Conservation (phyloP, 2,329 filamentous ascomycete species). For the Aspergillus ochraceus region DNA sequence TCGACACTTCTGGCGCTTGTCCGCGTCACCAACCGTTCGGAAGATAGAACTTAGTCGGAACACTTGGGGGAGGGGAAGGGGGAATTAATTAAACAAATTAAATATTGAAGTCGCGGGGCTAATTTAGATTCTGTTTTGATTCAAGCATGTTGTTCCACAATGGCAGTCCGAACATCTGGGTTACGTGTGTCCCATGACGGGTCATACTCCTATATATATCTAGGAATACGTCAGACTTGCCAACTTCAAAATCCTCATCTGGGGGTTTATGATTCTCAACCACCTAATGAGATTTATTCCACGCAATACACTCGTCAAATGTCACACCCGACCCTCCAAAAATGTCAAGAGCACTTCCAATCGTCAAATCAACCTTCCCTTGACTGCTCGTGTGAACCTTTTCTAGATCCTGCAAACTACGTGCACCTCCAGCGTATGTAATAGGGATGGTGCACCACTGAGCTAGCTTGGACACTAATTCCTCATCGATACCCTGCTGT, state of each 20-base stretch:
- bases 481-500: slow-evolving; percentile 85
- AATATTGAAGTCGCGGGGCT: too few species aligned
- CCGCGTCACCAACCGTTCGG: not conserved
- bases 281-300: slow-evolving; percentile 62
- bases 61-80: not conserved
- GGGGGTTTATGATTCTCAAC: not conserved
- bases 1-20: not conserved
- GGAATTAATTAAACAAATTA: not conserved
- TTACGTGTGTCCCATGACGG: too few species aligned
- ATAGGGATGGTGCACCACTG: slow-evolving; percentile 90
- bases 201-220: too few species aligned
- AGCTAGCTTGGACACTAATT: slow-evolving; percentile 73
- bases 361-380: slow-evolving; percentile 87
- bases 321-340: slow-evolving; percentile 87
- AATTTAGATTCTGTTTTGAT: too few species aligned
- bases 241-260: not conserved
- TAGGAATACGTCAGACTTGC: too few species aligned
- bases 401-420: slow-evolving; percentile 77
- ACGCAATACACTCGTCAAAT: slow-evolving; percentile 84
- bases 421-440: slow-evolving; percentile 94
- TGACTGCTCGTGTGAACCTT: slow-evolving; percentile 74
- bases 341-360: slow-evolving; percentile 92
- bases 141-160: too few species aligned
- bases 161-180: too few species aligned
- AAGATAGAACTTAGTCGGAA: not conserved